Evolutionary conservation across 768 basidiomycete genomes (phyloP), one percentile per base, ranked within the genome.

Genomic region (Cystofilobasidium ferigula): DNA sequence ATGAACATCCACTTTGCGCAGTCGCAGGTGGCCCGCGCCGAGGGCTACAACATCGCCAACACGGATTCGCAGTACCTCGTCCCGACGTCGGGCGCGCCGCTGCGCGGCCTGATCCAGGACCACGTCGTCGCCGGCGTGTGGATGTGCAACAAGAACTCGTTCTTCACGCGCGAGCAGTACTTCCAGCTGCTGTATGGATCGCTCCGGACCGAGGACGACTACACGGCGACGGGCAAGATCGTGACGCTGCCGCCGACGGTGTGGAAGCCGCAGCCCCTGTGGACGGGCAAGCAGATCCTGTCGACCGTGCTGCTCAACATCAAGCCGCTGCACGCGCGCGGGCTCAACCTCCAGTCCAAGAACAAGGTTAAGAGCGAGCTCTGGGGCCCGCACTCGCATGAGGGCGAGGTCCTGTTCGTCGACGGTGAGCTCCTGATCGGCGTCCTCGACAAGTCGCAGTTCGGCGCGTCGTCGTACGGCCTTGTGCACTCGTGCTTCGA

Each of bases 1-100:
- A 99, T 99, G 94, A 99, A 99, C 78, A 91, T 99, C 57, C 95
- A 99, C 79, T 99, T 99, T 71, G 93, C 95, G 71, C 94, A 99
- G 79, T 94, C 92, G 71, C 87, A 94, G 73, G 84, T 93, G 47
- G 92, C 95, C 53, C 85, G 93, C 64, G 88, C 94, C 1, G 95
- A 99, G 76, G 91, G 92, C 6, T 84, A 84, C 80, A 81, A 87
- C 74, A 90, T 99, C 70, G 91, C 95, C 69, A 97, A 97, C 75
- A 98, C 92, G 7, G 92, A 98, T 74, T 93, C 94, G 70, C 95
- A 99, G 76, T 99, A 99, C 75, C 83, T 99, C n/a, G 91, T 94
- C 12, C 93, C 95, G 22, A 99, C 95, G 1, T 98, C 95, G 9
- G 95, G 95, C 69, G 93, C 93, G 73, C 95, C 95, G 32, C 81